phyloP scores from a whole-genome alignment of 352 stramenopile species.

The Phytopythium mirpurense region DNA sequence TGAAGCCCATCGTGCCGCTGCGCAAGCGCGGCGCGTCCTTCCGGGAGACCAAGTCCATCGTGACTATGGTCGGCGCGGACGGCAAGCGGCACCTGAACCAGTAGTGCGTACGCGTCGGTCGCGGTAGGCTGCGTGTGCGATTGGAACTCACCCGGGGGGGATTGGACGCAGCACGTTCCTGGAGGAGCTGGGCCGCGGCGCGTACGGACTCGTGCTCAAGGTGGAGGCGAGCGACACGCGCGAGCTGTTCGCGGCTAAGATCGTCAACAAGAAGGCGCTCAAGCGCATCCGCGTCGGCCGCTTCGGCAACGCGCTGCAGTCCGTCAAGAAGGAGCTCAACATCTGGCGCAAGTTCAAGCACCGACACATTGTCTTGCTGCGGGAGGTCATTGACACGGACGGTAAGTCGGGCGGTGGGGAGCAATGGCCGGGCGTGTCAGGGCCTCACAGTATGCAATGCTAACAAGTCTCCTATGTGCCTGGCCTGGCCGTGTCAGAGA shows the following conservation, averaged over 20 bases:
- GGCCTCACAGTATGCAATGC: no score
- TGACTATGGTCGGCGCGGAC: conserved; percentile 39
- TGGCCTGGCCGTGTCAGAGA: conserved; percentile 48
- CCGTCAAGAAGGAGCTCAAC: conserved; percentile 91
- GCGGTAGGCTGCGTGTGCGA: no score
- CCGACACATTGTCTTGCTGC: conserved; percentile 91
- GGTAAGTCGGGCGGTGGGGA: no score
- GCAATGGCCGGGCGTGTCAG: no score
- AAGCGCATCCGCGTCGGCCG: conserved; percentile 60
- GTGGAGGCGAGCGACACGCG: conserved; percentile 63
- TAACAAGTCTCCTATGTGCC: no score
- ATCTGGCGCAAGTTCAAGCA: conserved; percentile 97
- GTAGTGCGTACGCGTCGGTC: conserved; percentile 33
- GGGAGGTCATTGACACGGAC: conserved; percentile 95
- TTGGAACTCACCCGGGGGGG: no score
- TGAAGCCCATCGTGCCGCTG: conserved; percentile 53
- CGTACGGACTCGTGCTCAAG: conserved; percentile 70
- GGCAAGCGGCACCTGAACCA: conserved; percentile 63
- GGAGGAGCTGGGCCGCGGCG: conserved; percentile 63
- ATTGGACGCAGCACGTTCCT: conserved; percentile 59
- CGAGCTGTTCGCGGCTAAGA: conserved; percentile 69
- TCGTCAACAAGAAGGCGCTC: conserved; percentile 74
- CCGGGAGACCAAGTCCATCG: conserved; percentile 53
- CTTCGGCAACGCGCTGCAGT: conserved; percentile 73
- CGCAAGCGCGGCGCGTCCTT: conserved; percentile 68